Base-by-base conservation (phyloP, 208 protist genomes). In the Leishmania turanica region DNA sequence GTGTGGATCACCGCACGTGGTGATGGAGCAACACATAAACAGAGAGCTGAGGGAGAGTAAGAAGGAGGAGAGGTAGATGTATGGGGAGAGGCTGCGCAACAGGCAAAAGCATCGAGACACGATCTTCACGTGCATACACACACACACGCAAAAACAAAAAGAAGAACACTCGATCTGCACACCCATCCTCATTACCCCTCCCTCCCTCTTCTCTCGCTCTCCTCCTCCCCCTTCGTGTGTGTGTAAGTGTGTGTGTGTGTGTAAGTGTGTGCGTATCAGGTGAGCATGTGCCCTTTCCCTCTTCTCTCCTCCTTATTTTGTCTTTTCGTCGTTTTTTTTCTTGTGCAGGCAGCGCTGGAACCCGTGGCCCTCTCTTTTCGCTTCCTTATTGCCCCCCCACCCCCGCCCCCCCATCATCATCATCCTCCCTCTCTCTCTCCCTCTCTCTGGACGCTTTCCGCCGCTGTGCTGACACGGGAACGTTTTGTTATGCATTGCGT, bases 1-100 rank as follows among this genome's bases (percentile, higher is more conserved):
- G 54, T 42, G 87, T 82, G 60, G 84, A 82, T 82, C 87, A 84
- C 77, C 84, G 81, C 66, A 87, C 71, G 62, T 91, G 84, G 83
- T 89, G 65, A 69, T 42, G 60, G 19, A 60, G 27, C 13, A 31
- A 4, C 69, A 54, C 45, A 13, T 37, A 53, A 9, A 74, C 64
- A 79, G 15, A 34, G 45, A 49, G n/a, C 8, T 9, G 40, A 40
- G 24, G 75, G 37, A 40, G 42, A 65, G 27, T 60, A 60, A 54
- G 58, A 27, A 68, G 27, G 37, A 31, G 19, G 21, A 31, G 17
- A 5, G 37, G 51, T 69, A 31, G 17, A 53, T 21, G 40, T 13
- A 34, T 15, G 51, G 69, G 69, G 27, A 73, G 69, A 73, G 69
- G 17, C 42, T 15, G 69, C 2, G 47, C 47, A 31, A 17, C 69